phyloP scores from a whole-genome alignment of 768 basidiomycete species.

The Lactifluus hygrophoroides region DNA sequence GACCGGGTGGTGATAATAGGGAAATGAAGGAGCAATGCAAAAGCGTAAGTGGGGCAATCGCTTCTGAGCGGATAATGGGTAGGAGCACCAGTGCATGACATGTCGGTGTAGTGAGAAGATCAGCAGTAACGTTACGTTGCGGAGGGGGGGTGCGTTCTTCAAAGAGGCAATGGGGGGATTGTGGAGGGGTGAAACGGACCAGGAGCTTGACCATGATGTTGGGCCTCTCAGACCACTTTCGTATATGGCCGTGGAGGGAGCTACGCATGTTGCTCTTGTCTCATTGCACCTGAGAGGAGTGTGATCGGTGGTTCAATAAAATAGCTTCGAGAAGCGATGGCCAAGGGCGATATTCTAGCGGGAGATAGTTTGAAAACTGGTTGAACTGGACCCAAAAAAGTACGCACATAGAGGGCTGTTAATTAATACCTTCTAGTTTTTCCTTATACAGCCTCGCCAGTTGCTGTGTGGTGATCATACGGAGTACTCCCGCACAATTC shows the following conservation, averaged over 20 bases:
- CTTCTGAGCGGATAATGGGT: constrained; percentile 47
- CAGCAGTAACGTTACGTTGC: constrained; percentile 15
- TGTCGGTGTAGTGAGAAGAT: constrained; percentile 20
- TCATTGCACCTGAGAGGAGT: background rate
- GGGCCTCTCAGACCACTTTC: background rate
- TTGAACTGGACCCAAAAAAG: background rate
- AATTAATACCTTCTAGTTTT: constrained; percentile 68
- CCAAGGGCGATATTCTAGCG: constrained; percentile 60
- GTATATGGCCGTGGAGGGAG: constrained; percentile 8
- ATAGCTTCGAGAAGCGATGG: constrained; percentile 38
- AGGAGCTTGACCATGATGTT: background rate
- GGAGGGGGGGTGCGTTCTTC: constrained; percentile 2
- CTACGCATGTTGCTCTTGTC: background rate
- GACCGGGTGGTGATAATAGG: constrained; percentile 59
- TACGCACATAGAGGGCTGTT: constrained; percentile 75
- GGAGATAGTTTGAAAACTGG: constrained; percentile 8
- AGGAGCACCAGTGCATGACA: constrained; percentile 23
- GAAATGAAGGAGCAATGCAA: constrained; percentile 40
- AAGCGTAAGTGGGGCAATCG: constrained; percentile 47
- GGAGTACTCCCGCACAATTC: constrained; percentile 74
- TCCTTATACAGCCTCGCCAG: constrained; percentile 89
- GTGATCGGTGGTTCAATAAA: constrained; percentile 22
- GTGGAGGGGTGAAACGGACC: constrained; percentile 6
- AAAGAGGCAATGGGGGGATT: background rate
- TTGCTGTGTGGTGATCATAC: constrained; percentile 93